phyloP scores from a whole-genome alignment of 1,139 yeast genomes.

The Entelexis sorbosivorans region DNA sequence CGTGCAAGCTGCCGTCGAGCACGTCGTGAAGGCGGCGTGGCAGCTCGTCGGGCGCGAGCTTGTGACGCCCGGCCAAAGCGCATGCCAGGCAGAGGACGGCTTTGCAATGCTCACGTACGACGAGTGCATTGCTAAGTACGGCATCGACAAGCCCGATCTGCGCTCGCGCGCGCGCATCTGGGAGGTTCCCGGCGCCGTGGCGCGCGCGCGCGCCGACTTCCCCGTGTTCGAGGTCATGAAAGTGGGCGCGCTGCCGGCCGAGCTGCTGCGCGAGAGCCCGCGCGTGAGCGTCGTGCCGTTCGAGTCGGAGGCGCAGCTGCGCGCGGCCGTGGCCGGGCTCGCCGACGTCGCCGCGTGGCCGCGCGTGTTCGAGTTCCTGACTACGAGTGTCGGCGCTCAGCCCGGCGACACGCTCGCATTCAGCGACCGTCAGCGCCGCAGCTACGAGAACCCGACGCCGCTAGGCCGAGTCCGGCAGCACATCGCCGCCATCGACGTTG shows the following conservation, averaged over 20 bases:
- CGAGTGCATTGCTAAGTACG: conserved; percentile 63
- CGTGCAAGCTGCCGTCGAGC: conserved; percentile 56
- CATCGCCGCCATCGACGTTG: conserved; percentile 32
- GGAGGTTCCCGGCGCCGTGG: conserved; percentile 38
- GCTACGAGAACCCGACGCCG: conserved; percentile 93
- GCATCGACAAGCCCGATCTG: conserved; percentile 92
- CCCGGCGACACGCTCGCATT: conserved; percentile 70
- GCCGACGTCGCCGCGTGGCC: conserved; percentile 20
- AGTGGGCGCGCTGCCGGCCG: background rate
- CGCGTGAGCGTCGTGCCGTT: conserved; percentile 9
- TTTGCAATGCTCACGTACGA: background rate
- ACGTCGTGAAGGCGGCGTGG: conserved; percentile 50
- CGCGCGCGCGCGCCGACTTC: conserved; percentile 34
- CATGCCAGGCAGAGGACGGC: background rate
- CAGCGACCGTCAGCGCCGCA: conserved; percentile 50
- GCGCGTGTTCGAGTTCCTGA: conserved; percentile 6
- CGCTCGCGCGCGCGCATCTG: conserved; percentile 43
- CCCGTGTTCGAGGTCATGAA: conserved; percentile 55
- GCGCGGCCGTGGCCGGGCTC: background rate
- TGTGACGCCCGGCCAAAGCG: background rate
- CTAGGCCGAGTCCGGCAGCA: conserved; percentile 70
- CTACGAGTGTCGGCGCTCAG: conserved; percentile 17
- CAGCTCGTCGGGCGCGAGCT: conserved; percentile 19
- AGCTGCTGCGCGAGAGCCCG: background rate
- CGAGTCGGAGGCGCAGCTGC: conserved; percentile 11